Evolutionary conservation across 2,329 filamentous ascomycete genomes (phyloP).

Genomic region (Xylogone sp.): DNA sequence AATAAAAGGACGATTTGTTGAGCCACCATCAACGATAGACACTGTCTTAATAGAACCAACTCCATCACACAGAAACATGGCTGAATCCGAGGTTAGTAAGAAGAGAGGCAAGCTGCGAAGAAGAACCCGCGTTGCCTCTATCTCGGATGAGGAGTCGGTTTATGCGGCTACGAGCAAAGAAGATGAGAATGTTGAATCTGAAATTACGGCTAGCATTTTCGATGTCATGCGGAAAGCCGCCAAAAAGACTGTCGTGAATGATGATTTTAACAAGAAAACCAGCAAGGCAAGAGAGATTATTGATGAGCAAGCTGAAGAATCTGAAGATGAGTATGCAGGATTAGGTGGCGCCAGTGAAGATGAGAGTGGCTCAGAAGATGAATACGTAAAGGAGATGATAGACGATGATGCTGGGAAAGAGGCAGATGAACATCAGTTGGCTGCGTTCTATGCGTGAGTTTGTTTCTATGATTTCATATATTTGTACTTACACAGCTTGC

Average conservation of each 20-base stretch:
- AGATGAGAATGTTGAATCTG: conserved; percentile 31
- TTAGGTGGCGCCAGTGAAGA: conserved; percentile 88
- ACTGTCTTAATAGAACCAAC: conserved; percentile 53
- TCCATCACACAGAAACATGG: conserved; percentile 31
- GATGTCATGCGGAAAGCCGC: conserved; percentile 65
- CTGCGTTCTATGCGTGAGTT: conserved; percentile 84
- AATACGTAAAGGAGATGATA: conserved; percentile 81
- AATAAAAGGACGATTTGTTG: conserved; percentile 62
- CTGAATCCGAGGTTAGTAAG: conserved; percentile 64
- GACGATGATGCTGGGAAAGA: conserved; percentile 75
- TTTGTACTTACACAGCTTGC: conserved; percentile 10
- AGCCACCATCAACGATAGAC: conserved; percentile 63
- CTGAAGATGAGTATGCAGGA: conserved; percentile 96
- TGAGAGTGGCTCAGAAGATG: conserved; percentile 72
- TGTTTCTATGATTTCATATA: conserved; percentile 1
- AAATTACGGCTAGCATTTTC: conserved; percentile 31
- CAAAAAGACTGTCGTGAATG: conserved; percentile 46
- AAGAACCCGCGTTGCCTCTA: conserved; percentile 36
- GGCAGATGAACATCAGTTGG: conserved; percentile 76
- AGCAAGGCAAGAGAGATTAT: conserved; percentile 85
- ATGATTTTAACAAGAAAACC: conserved; percentile 75
- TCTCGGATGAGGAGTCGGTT: conserved; percentile 31
- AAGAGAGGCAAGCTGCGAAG: conserved; percentile 55
- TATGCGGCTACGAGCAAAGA: conserved; percentile 14
- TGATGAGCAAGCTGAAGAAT: conserved; percentile 93